These are phyloP conservation scores for Globisporangium yorkense DNA, from an alignment of 352 stramenopile species.

Conservation along the genomic window DNA sequence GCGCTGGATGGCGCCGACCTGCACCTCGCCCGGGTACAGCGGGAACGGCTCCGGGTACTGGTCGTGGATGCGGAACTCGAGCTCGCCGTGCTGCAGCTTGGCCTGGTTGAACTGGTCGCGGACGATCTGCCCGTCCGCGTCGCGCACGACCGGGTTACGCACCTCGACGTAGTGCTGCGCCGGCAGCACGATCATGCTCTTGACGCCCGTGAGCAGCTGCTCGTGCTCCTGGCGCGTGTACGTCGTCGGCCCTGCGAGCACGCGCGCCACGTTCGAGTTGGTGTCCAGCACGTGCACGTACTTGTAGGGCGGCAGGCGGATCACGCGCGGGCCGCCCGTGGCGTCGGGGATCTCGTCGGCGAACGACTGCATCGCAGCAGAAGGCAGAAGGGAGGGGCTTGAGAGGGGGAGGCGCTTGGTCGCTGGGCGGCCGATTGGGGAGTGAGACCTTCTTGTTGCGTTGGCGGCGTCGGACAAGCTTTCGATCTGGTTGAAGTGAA, in stretches of 20 bases:
- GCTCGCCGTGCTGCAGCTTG: slow-evolving; percentile 74
- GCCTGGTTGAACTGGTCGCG: slow-evolving; percentile 64
- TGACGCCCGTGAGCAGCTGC: slow-evolving; percentile 46
- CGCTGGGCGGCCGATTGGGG: slow-evolving; percentile 3
- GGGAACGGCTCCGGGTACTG: slow-evolving; percentile 75
- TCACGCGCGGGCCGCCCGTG: slow-evolving; percentile 52
- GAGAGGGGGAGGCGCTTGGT: not conserved
- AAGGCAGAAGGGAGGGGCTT: not conserved
- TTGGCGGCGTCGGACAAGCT: too few relatives aligned
- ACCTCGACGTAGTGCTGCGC: slow-evolving; percentile 78
- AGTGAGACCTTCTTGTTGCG: slow-evolving; percentile 7
- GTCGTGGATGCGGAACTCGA: slow-evolving; percentile 72
- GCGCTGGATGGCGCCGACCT: slow-evolving; percentile 46
- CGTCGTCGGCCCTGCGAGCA: slow-evolving; percentile 67
- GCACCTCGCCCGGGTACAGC: slow-evolving; percentile 63
- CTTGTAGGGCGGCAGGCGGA: slow-evolving; percentile 75
- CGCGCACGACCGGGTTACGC: slow-evolving; percentile 55
- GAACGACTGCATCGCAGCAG: not conserved
- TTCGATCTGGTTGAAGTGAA: too few relatives aligned
- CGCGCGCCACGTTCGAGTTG: slow-evolving; percentile 79
- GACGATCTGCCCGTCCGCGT: slow-evolving; percentile 40
- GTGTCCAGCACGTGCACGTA: slow-evolving; percentile 83
- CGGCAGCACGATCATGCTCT: slow-evolving; percentile 76
- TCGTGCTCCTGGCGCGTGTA: slow-evolving; percentile 82
- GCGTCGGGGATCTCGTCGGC: slow-evolving; percentile 10